These are phyloP conservation scores for Brassica rapa DNA, from an alignment of 345 rosid species.

Conservation along the genomic window DNA sequence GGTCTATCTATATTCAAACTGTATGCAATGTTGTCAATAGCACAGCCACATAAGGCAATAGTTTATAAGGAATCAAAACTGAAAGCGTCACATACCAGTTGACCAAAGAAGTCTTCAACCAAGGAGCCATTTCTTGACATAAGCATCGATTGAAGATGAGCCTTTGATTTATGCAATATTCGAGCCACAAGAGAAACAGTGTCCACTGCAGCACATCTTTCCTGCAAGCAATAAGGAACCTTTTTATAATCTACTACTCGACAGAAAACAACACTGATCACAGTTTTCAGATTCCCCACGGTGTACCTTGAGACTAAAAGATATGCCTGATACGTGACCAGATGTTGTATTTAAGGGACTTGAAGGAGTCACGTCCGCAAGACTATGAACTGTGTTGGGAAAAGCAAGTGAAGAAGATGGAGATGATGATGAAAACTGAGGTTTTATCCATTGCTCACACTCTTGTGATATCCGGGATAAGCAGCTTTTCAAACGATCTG, in stretches of 20 bases:
- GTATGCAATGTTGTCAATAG: constrained; percentile 16
- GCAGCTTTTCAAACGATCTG: constrained; percentile 72
- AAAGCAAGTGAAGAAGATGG: constrained; percentile 57
- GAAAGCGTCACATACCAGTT: constrained; percentile 57
- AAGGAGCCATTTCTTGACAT: constrained; percentile 69
- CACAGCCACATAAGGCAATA: background rate
- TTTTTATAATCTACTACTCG: background rate
- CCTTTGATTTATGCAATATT: constrained; percentile 80
- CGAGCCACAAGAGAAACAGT: constrained; percentile 80
- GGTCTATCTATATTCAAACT: background rate
- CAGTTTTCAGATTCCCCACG: constrained; percentile 2
- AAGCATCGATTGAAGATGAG: constrained; percentile 92
- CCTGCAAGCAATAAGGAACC: constrained; percentile 58
- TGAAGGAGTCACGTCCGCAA: constrained; percentile 66
- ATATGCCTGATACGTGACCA: constrained; percentile 50
- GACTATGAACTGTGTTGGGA: constrained; percentile 45
- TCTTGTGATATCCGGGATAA: constrained; percentile 84
- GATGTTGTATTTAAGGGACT: constrained; percentile 52
- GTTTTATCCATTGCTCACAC: constrained; percentile 92
- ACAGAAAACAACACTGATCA: constrained; percentile 7
- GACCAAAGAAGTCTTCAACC: constrained; percentile 85
- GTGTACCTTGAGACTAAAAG: constrained; percentile 87
- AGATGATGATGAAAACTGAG: constrained; percentile 51
- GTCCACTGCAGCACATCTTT: constrained; percentile 92
- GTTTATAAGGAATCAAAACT: constrained; percentile 5